Evolutionary conservation across 805 yeast genomes (phyloP), one percentile per base, ranked within the genome.

Genomic region (Ogataea salicorniae): DNA sequence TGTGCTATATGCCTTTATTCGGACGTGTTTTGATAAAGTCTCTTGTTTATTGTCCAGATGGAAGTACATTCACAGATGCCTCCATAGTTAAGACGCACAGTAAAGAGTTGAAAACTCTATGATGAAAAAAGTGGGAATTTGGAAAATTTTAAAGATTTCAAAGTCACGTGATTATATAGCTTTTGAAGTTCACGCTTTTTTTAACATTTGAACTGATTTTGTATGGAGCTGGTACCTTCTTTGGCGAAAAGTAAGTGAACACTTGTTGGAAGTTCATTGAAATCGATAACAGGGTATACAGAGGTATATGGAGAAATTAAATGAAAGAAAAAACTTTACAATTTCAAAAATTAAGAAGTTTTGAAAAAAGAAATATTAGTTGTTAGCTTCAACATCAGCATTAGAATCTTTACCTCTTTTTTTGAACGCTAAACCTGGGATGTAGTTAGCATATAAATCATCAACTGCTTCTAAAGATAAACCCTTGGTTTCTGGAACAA

Each of bases 381-480:
- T 26, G 26, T n/a, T 20, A 4, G 34, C 42, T 5, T 18, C 42
- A 7, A 2, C 5, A 13, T 16, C 17, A 9, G n/a, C 5, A 6
- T 39, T 39, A 3, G n/a, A 6, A 4, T 39, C 18, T 14, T 26
- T 39, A 9, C 11, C 31, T 26, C 31, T 26, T 26, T 7, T 23
- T 33, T 23, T 15, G 18, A 39, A 49, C 11, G 41, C 41, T 23
- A 39, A 39, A 6, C 41, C 41, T 6, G 41, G 41, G 18, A 33
- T 39, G 14, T 50, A 55, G 39, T 46, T 41, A 13, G 72, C 69
- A 55, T 76, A 77, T 51, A 77, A 59, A 54, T 75, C 77, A 57
- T 77, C 81, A 46, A 77, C 80, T 53, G 77, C 80, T 63, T 77
- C 82, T 60, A 77, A 72, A 11, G 73, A 64, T 58, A 77, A 62